Percentiles rank a stretch among this genome's conserved stretches.
Conservation (phyloP, 345 rosid species). For the Syzygium aqueum region DNA sequence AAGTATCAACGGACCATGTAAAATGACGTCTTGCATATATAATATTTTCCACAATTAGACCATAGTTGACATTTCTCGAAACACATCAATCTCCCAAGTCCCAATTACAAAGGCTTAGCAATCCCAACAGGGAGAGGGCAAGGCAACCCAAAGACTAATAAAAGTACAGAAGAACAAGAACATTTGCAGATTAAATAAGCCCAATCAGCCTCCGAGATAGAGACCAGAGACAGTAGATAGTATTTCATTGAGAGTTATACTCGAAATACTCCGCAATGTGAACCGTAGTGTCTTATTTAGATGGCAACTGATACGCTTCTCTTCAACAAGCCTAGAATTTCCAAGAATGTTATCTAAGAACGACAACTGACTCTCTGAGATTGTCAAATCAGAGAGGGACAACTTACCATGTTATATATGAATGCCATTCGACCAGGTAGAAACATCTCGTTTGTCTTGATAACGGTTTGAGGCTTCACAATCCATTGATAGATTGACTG, state of each 20-base stretch:
- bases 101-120: not conserved
- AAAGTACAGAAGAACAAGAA: not conserved
- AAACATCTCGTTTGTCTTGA: slow-evolving; percentile 94
- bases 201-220: not conserved
- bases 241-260: not conserved
- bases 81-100: not conserved
- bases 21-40: not conserved
- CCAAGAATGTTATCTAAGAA: not conserved
- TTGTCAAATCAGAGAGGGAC: not conserved
- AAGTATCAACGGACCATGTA: not conserved
- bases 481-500: slow-evolving; percentile 92
- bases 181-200: not conserved
- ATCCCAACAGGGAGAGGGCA: not conserved
- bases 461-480: slow-evolving; percentile 75
- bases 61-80: not conserved
- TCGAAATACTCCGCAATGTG: not conserved
- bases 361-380: not conserved
- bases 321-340: not conserved
- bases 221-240: not conserved
- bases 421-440: slow-evolving; percentile 93
- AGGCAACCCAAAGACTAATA: not conserved
- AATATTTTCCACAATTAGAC: not conserved
- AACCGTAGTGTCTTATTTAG: not conserved
- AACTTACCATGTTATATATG: slow-evolving; percentile 69
- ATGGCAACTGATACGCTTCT: not conserved